Evolutionary conservation across 257 asterid species (phyloP), one percentile per base, ranked within the genome.

Genomic region (Ocimum tenuiflorum): DNA sequence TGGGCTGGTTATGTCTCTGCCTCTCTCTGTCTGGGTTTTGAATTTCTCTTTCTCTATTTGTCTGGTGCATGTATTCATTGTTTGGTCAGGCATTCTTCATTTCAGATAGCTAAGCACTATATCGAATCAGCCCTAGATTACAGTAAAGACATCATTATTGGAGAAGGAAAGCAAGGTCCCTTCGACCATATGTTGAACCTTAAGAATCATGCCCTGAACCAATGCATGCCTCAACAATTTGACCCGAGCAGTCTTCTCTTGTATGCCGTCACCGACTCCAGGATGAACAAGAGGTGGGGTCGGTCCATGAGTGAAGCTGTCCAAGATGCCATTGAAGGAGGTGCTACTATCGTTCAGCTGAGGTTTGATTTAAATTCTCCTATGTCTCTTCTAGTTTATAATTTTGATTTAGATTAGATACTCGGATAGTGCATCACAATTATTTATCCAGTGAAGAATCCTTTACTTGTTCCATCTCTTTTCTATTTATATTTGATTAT

Each of bases 241-340:
- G 81, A 84, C 69, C 94, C 97, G 4, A 82, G 74, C 20, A 81
- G 70, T 73, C 97, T 92, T 77, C 85, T 87, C 74, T 71, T 92
- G 29, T 92, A 92, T 70, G 99, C 97, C 66, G 97, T 92, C 75
- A 92, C 99, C 10, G 99, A 92, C 88, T 78, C 97, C 6, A 75
- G 86, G 78, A 92, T 87, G 97, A 92, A 92, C 82, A 80, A 77
- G 61, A 86, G 70, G 72, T 88, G 96, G 97, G 91, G 89, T 18
- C 99, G 78, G 63, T 84, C 92, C 71, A 76, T 86, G 33, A 72
- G 82, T 19, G 87, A 83, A 75, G 96, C 95, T 13, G 97, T 94
- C 67, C 75, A 82, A 79, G 94, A 83, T 66, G 97, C 97, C 42
- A 42, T 90, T 42, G 86, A 87, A 78, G 99, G 99, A 31, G 99